These are phyloP conservation scores for Dalbergia cultrata DNA, from an alignment of 306 rosid genomes.

Conservation along the genomic window DNA sequence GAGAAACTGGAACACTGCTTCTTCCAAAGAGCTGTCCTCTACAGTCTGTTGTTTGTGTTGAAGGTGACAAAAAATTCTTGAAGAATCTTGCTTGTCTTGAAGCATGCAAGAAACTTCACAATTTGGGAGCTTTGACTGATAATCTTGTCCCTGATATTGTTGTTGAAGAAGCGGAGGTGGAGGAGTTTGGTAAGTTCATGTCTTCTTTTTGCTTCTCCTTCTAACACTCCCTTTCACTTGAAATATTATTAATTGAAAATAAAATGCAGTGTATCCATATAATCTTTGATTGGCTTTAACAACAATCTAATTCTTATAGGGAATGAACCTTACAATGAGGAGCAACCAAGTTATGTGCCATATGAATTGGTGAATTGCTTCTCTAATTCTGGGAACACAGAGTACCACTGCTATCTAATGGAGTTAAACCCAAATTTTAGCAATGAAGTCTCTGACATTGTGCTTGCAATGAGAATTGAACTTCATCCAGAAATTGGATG, in stretches of 20 bases:
- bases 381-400: conserved; percentile 37
- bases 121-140: conserved; percentile 83
- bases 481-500: conserved; percentile 64
- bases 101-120: conserved; percentile 90
- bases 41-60: conserved; percentile 53
- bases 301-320: conserved; percentile 54
- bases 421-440: conserved; percentile 64
- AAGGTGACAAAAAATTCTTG: conserved; percentile 57
- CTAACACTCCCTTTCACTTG: neutral
- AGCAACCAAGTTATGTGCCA: conserved; percentile 72
- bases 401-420: conserved; percentile 75
- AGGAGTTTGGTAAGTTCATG: conserved; percentile 60
- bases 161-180: conserved; percentile 63
- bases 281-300: conserved; percentile 3
- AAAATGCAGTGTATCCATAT: conserved; percentile 7
- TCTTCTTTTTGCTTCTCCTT: conserved; percentile 37
- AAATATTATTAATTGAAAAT: conserved; percentile 14
- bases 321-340: conserved; percentile 60
- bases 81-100: conserved; percentile 87
- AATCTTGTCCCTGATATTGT: conserved; percentile 75
- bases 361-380: conserved; percentile 57
- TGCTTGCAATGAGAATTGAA: conserved; percentile 64
- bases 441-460: conserved; percentile 60
- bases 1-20: conserved; percentile 58
- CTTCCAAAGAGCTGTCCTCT: conserved; percentile 91